Conservation (phyloP, 2,329 filamentous ascomycete species). For the Aspergillus luchuensis region DNA sequence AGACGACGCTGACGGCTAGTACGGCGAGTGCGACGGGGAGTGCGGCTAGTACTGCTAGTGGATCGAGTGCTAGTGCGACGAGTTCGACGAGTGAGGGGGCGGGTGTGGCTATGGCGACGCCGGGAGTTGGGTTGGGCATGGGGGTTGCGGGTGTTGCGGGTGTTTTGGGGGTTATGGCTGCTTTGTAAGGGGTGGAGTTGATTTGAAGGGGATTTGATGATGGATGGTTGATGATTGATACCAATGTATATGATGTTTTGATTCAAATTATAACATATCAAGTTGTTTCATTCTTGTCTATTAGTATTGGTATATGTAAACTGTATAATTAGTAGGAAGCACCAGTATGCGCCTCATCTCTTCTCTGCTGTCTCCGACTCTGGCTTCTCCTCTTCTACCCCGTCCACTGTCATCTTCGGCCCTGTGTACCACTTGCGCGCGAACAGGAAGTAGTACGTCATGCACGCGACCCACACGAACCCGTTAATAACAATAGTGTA, state of each 20-base stretch:
- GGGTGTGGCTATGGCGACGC: slow-evolving; percentile 21
- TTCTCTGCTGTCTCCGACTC: not conserved
- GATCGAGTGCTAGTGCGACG: slow-evolving; percentile 10
- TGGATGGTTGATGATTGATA: not conserved
- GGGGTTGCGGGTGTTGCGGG: slow-evolving; percentile 30
- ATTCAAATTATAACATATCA: not conserved
- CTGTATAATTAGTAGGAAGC: too few species aligned
- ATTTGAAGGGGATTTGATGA: not conserved
- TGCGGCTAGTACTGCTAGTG: not conserved
- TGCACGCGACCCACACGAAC: slow-evolving; percentile 59
- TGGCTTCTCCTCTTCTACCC: not conserved
- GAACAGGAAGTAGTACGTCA: slow-evolving; percentile 59
- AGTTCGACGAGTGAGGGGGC: slow-evolving; percentile 22
- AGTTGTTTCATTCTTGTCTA: too few species aligned
- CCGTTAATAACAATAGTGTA: slow-evolving; percentile 65
- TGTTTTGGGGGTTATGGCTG: slow-evolving; percentile 34
- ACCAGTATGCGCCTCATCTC: not conserved
- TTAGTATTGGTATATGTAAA: too few species aligned
- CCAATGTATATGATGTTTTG: not conserved
- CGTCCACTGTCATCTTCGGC: slow-evolving; percentile 58
- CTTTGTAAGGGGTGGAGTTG: slow-evolving; percentile 24
- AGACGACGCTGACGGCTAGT: slow-evolving; percentile 24
- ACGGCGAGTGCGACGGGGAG: slow-evolving; percentile 16
- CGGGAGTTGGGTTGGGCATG: slow-evolving; percentile 6
- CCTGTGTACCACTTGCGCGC: slow-evolving; percentile 64